Percentiles rank a stretch among this genome's conserved stretches.
Evolutionary conservation across 139 green algal species (phyloP).

Genomic region (Coelastrella sp.): DNA sequence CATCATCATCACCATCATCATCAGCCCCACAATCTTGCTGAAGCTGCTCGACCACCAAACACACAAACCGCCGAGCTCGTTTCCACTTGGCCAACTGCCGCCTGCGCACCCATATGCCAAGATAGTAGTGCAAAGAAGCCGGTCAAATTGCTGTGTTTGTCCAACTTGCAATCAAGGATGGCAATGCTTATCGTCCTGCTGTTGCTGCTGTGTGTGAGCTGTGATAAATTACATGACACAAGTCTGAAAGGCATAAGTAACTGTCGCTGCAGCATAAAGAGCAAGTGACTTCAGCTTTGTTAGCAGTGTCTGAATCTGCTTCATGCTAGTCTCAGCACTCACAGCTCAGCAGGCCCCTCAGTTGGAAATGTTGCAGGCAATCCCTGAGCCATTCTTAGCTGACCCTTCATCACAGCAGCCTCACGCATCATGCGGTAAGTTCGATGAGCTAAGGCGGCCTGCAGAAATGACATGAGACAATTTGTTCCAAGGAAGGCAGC

Average conservation of each 20-base stretch:
- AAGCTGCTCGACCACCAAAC: not conserved
- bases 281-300: too few relatives aligned
- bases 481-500: not conserved
- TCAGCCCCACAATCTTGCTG: not conserved
- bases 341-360: constrained; percentile 35
- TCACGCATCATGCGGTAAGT: constrained; percentile 4
- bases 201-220: too few relatives aligned
- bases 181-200: too few relatives aligned
- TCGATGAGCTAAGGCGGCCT: constrained; percentile 21
- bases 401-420: constrained; percentile 12
- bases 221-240: too few relatives aligned
- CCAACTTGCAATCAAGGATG: not conserved
- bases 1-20: too few relatives aligned
- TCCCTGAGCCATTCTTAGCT: constrained; percentile 18
- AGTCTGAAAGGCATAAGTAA: too few relatives aligned
- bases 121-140: not conserved
- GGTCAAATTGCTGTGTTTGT: not conserved
- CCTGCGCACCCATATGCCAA: not conserved
- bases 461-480: not conserved
- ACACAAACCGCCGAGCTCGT: constrained; percentile 6
- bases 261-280: too few relatives aligned
- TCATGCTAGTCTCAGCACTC: not conserved
- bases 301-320: too few relatives aligned
- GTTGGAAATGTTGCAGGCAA: constrained; percentile 16
- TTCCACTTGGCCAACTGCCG: constrained; percentile 38